These are phyloP conservation scores for Salvia hispanica DNA, from an alignment of 257 asterid species.

Conservation along the genomic window DNA sequence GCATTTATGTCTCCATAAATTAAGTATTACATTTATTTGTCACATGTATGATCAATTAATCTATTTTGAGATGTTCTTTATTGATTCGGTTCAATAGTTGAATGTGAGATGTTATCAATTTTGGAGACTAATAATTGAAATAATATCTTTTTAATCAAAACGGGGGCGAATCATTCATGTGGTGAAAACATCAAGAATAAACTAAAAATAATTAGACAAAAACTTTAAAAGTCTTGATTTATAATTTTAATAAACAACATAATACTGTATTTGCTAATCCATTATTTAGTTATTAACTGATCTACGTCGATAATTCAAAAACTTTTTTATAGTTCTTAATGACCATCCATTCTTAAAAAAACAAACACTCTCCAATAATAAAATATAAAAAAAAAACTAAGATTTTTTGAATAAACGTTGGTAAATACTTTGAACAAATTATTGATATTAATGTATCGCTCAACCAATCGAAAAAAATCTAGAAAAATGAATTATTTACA, in stretches of 20 bases:
- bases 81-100: too few species aligned
- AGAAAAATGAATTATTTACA: neutral
- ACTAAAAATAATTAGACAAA: neutral
- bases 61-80: too few species aligned
- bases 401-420: neutral
- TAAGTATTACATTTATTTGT: neutral
- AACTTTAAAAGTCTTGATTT: too few species aligned
- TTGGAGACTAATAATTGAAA: neutral
- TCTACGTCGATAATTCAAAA: too few species aligned
- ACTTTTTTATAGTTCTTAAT: too few species aligned
- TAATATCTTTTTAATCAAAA: neutral
- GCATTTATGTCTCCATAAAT: neutral
- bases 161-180: neutral
- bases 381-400: too few species aligned
- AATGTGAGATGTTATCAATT: neutral
- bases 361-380: too few species aligned
- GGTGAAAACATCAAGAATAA: neutral
- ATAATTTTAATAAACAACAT: too few species aligned
- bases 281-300: too few species aligned
- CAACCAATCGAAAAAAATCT: conserved; percentile 23
- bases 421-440: neutral
- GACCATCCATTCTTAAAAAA: too few species aligned
- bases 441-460: neutral
- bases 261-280: too few species aligned
- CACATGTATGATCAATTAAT: neutral